These are phyloP conservation scores for Amauroascus verrucosus DNA, from an alignment of 2,329 filamentous ascomycete genomes.

Conservation along the genomic window DNA sequence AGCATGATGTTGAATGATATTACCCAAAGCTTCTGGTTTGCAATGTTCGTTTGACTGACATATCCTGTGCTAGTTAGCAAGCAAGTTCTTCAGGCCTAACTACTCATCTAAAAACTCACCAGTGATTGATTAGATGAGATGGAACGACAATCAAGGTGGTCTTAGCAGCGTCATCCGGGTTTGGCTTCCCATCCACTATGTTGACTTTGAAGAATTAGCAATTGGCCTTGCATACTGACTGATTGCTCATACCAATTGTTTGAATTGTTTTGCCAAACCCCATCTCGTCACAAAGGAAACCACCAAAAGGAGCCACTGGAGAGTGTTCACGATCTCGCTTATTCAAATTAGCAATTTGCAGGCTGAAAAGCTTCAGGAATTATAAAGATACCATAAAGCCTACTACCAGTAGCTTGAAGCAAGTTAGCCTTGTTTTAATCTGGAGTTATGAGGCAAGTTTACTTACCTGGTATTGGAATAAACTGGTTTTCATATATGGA, in stretches of 20 bases:
- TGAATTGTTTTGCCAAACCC: slow-evolving; percentile 35
- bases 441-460: background rate
- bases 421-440: slow-evolving; percentile 4
- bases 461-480: slow-evolving; percentile 30
- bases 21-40: slow-evolving; percentile 18
- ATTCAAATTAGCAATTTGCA: background rate
- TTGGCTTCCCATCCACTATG: slow-evolving; percentile 27
- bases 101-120: slow-evolving; percentile 20
- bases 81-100: background rate
- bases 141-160: slow-evolving; percentile 34
- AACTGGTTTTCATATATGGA: slow-evolving; percentile 24
- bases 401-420: slow-evolving; percentile 23
- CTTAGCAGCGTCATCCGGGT: slow-evolving; percentile 17
- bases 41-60: slow-evolving; percentile 27
- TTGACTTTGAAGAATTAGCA: slow-evolving; percentile 21
- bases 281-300: slow-evolving; percentile 34
- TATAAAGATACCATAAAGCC: slow-evolving; percentile 26
- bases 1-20: slow-evolving; percentile 22
- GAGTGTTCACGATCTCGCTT: slow-evolving; percentile 27
- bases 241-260: slow-evolving; percentile 23
- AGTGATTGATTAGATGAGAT: slow-evolving; percentile 26
- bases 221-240: slow-evolving; percentile 5
- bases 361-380: background rate
- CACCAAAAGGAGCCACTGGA: slow-evolving; percentile 23
- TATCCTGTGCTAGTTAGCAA: slow-evolving; percentile 18